Conservation (phyloP, 2,329 filamentous ascomycete genomes). For the Penicillium sp. region DNA sequence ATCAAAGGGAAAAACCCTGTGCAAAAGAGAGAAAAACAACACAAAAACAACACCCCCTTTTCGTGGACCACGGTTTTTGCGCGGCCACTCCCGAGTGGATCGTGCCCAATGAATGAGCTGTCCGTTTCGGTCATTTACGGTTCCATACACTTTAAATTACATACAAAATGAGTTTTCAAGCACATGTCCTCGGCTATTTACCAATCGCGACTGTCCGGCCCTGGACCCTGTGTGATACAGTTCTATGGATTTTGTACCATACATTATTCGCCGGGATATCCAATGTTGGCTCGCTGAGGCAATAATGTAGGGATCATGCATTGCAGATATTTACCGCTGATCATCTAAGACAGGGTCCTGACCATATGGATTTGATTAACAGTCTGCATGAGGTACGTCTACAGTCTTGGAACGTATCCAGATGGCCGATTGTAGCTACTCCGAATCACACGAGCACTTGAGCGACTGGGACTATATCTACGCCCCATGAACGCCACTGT, state of each 20-base stretch:
- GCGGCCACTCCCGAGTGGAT: conserved; percentile 17
- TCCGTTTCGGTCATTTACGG: not conserved
- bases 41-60: not conserved
- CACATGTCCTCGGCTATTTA: not conserved
- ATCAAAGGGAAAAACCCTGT: not conserved
- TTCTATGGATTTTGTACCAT: not conserved
- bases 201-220: not conserved
- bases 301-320: not conserved
- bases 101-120: not conserved
- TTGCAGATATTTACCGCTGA: not conserved
- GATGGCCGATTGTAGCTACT: not conserved
- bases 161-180: not conserved
- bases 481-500: not conserved
- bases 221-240: not conserved
- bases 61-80: conserved; percentile 4
- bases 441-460: not conserved
- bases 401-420: not conserved
- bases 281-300: not conserved
- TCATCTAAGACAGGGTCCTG: not conserved
- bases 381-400: not conserved
- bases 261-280: not conserved
- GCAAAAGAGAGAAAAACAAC: not conserved
- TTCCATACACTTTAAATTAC: not conserved
- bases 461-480: not conserved
- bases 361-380: not conserved